Conservation (phyloP, 192 early-diverging fungal species). For the Coemansia sp. region DNA sequence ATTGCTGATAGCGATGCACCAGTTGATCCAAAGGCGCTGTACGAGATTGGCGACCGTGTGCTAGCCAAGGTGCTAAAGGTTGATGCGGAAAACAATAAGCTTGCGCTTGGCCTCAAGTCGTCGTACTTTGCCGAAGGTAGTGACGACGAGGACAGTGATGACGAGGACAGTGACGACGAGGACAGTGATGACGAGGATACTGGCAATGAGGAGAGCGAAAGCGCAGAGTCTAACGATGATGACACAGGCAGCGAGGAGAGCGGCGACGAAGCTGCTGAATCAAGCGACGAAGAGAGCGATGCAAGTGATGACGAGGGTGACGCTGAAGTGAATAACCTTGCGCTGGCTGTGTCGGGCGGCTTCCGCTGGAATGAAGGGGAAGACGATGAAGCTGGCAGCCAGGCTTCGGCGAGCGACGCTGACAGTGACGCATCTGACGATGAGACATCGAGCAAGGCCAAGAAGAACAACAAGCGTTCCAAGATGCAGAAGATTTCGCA, state of each 20-base stretch:
- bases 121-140: constrained; percentile 70
- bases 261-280: constrained; percentile 6
- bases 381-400: constrained; percentile 16
- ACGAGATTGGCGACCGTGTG: constrained; percentile 80
- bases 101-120: constrained; percentile 80
- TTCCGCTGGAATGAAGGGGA: constrained; percentile 57
- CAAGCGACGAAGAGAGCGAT: constrained; percentile 4
- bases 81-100: constrained; percentile 64
- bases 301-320: constrained; percentile 22
- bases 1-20: constrained; percentile 78
- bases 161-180: constrained; percentile 11
- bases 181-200: constrained; percentile 19
- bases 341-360: constrained; percentile 42
- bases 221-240: neutral
- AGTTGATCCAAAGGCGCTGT: constrained; percentile 67
- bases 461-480: constrained; percentile 55
- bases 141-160: constrained; percentile 9
- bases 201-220: neutral
- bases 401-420: constrained; percentile 24
- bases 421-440: constrained; percentile 57
- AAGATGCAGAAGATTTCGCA: constrained; percentile 62
- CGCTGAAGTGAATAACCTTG: constrained; percentile 16
- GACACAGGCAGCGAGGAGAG: constrained; percentile 9
- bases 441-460: constrained; percentile 30
- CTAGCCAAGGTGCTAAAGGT: constrained; percentile 78